A percentile compares a stretch with the other conserved stretches of the same genome.
Evolutionary conservation across 768 basidiomycete species (phyloP).

Genomic region (Rhizopogon roseolus): DNA sequence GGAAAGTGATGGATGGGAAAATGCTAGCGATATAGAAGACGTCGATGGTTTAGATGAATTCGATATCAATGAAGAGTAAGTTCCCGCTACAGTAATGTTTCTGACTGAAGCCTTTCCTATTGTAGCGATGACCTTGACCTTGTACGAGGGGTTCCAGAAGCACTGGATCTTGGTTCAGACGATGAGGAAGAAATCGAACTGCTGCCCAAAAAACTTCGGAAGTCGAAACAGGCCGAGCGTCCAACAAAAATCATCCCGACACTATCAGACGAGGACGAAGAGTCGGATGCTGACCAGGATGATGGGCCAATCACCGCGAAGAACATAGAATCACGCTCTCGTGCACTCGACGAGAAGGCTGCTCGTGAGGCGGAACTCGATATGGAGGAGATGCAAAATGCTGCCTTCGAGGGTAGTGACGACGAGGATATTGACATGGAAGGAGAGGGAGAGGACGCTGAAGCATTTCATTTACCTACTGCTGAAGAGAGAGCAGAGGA

Average conservation of each 20-base stretch:
- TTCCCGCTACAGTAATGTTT: slow-evolving; percentile 17
- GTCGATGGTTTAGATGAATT: slow-evolving; percentile 42
- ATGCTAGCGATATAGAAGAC: slow-evolving; percentile 40
- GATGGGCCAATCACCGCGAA: slow-evolving; percentile 62
- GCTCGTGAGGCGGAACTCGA: slow-evolving; percentile 68
- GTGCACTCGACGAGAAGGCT: slow-evolving; percentile 66
- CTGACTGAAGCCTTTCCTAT: slow-evolving; percentile 8
- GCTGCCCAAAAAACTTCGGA: slow-evolving; percentile 36
- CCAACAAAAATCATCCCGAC: slow-evolving; percentile 48
- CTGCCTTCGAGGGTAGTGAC: slow-evolving; percentile 44
- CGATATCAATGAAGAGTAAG: slow-evolving; percentile 42
- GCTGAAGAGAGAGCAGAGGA: slow-evolving; percentile 69
- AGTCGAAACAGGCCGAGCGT: slow-evolving; percentile 48
- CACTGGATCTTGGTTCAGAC: slow-evolving; percentile 62
- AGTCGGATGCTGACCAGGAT: slow-evolving; percentile 35
- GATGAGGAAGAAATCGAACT: slow-evolving; percentile 43
- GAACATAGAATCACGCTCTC: slow-evolving; percentile 80
- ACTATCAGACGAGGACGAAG: slow-evolving; percentile 44
- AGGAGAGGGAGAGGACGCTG: slow-evolving; percentile 32
- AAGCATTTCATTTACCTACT: slow-evolving; percentile 63
- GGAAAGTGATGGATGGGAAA: slow-evolving; percentile 14
- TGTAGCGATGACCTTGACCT: slow-evolving; percentile 49
- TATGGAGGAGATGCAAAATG: slow-evolving; percentile 57
- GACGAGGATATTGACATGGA: slow-evolving; percentile 40
- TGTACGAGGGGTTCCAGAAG: slow-evolving; percentile 46